Evolutionary conservation across 768 basidiomycete genomes (phyloP), one percentile per base, ranked within the genome.

Genomic region (Lentinula aciculospora): DNA sequence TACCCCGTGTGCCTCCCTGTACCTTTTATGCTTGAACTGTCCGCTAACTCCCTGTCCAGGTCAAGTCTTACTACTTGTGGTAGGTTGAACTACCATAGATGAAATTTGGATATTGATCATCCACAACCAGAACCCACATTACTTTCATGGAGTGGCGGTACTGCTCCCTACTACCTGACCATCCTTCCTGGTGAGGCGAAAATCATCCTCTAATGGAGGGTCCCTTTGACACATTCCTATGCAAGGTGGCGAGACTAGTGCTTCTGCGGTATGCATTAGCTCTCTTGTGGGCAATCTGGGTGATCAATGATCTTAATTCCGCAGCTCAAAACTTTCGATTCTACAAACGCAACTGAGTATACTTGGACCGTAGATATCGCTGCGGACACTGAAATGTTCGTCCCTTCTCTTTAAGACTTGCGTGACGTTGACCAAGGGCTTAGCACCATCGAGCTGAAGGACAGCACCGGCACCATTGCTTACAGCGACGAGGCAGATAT

Each of bases 391-490:
- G 58, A 62, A 31, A 73, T 86, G 87, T 88, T 63, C 61, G 78
- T 70, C 7, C 12, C 47, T 0, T 49, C 25, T 36, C 28, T 57
- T 37, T 32, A 4, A 5, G 23, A 28, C 21, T 23, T 23, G 25
- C 36, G 36, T 32, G 62, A 8, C 58, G 15, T 61, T 54, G 65
- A 32, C 7, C 25, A 36, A 31, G 13, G 2, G 19, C 61, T 12
- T 51, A 90, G 88, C 62, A 79, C 80, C n/a, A 62, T 81, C 32
- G 65, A 65, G 12, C 58, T 87, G 61, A 86, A 83, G 71, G 88
- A 89, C 60, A 70, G 68, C 64, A 80, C 81, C 13, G 88, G 88
- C 15, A 15, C 66, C 1, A 67, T 63, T 8, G 81, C 75, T 6
- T 90, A 76, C 70, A 80, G 81, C 13, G 81, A 81, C 51, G 70